Percentiles rank a stretch among this genome's conserved stretches.
phyloP scores from a whole-genome alignment of 2,329 filamentous ascomycete genomes.

The Epichloe brachyelytri region DNA sequence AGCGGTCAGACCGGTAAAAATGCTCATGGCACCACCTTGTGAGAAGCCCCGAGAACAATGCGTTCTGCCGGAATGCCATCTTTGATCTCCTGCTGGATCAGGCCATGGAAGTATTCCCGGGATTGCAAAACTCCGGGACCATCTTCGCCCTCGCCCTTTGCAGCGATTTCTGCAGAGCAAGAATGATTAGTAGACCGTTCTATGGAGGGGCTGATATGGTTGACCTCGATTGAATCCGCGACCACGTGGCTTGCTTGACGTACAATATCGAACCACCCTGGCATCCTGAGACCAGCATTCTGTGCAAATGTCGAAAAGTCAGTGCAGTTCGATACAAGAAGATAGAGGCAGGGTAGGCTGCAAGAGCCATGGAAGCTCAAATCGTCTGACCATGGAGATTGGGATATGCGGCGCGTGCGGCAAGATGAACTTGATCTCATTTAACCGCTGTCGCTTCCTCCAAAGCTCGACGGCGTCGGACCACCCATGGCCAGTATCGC shows the following conservation, averaged over 20 bases:
- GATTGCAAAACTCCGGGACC: constrained; percentile 49
- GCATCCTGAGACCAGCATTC: constrained; percentile 70
- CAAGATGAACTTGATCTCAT: constrained; percentile 87
- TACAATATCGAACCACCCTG: constrained; percentile 78
- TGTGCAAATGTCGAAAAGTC: constrained; percentile 18
- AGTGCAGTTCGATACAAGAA: background rate
- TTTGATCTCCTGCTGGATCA: constrained; percentile 69
- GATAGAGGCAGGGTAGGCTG: background rate
- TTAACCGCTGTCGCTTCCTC: constrained; percentile 64
- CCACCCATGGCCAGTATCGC: constrained; percentile 73
- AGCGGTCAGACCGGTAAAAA: constrained; percentile 64
- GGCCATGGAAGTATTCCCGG: constrained; percentile 57
- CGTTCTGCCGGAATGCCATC: constrained; percentile 67
- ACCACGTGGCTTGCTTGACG: constrained; percentile 7
- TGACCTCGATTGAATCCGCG: background rate
- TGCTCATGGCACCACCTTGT: constrained; percentile 73
- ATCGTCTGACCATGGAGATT: constrained; percentile 49
- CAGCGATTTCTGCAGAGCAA: constrained; percentile 17
- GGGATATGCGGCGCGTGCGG: constrained; percentile 81
- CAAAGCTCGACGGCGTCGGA: constrained; percentile 75
- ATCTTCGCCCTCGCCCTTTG: constrained; percentile 37
- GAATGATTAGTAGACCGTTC: background rate
- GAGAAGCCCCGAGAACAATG: constrained; percentile 77
- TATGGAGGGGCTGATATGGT: background rate
- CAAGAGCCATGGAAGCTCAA: background rate